Evolutionary conservation across 1,139 yeast genomes (phyloP), one percentile per base, ranked within the genome.

Genomic region (Kurtzmaniella quercitrusa): DNA sequence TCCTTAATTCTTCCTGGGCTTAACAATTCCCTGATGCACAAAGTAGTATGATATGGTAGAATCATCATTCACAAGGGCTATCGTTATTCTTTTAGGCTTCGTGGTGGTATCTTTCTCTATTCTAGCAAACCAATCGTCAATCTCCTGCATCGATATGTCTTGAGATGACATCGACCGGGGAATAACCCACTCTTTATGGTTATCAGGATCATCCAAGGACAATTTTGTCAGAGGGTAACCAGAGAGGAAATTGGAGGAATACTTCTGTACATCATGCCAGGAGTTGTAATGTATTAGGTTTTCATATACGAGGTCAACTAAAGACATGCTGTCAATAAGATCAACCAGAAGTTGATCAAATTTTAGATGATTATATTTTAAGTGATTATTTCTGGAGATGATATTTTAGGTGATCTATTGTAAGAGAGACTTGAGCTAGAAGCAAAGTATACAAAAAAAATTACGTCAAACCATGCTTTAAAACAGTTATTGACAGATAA

Each of bases 31-130:
- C 48, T 76, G 75, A 55, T 82, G 77, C 34, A 82, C 71, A 52
- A 79, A 73, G 55, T 84, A 84, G 54, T 82, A 85, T 5, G 82
- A 85, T 2, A 85, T 72, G 0, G 89, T 81, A 0, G 86, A 82
- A 57, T 84, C 91, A 43, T 72, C 71, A 45, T 82, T 79, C 8
- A 77, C 70, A 49, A 84, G 64, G 0, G 79, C 89, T 57, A 82
- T 60, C 0, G 82, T 65, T 2, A 84, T 44, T 41, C 82, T 60
- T 18, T 55, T 56, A 0, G 70, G 77, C 11, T 47, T 46, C 5
- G 39, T 25, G 25, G 33, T n/a, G 3, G 38, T 37, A 5, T 56
- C 25, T 5, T 39, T 25, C 11, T 48, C 50, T 11, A 68, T 56
- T 15, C 41, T 50, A 2, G 42, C 50, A 46, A 71, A 71, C 73